Evolutionary conservation across 176 grass and related monocot species (phyloP).

Genomic region (sorghum (Sorghum bicolor)): DNA sequence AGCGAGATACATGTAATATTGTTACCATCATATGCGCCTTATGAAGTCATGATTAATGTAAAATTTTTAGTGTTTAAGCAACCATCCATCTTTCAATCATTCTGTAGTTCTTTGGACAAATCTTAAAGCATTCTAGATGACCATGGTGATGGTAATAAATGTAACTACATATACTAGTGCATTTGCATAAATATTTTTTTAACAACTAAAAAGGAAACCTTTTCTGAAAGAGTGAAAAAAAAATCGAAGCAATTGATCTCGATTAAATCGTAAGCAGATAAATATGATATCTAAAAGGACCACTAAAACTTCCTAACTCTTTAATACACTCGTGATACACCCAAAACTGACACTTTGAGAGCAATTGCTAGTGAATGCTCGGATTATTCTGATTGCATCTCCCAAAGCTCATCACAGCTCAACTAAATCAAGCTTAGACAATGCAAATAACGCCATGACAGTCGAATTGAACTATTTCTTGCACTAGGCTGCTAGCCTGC

Average conservation of each 20-base stretch:
- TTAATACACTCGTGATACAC: background rate
- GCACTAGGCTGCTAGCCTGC: conserved; percentile 6
- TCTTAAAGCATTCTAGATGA: background rate
- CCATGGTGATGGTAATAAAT: background rate
- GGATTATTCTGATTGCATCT: background rate
- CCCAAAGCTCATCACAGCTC: background rate
- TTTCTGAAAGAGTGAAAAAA: too few relatives aligned
- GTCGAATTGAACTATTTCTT: background rate
- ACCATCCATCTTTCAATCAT: background rate
- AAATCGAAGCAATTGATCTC: too few relatives aligned
- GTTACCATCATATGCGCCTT: background rate
- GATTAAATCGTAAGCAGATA: background rate
- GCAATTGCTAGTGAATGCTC: background rate
- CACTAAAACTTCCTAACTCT: background rate
- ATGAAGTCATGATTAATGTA: background rate
- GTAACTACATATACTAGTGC: background rate
- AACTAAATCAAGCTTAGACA: background rate
- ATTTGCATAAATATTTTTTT: background rate
- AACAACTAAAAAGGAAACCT: too few relatives aligned
- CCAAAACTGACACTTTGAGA: background rate
- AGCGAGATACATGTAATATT: background rate
- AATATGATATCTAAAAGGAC: background rate
- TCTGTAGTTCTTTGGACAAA: background rate
- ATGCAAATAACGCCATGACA: background rate
- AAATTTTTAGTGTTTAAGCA: background rate